Base-by-base conservation (phyloP, 306 rosid genomes). In the Vigna radiata region DNA sequence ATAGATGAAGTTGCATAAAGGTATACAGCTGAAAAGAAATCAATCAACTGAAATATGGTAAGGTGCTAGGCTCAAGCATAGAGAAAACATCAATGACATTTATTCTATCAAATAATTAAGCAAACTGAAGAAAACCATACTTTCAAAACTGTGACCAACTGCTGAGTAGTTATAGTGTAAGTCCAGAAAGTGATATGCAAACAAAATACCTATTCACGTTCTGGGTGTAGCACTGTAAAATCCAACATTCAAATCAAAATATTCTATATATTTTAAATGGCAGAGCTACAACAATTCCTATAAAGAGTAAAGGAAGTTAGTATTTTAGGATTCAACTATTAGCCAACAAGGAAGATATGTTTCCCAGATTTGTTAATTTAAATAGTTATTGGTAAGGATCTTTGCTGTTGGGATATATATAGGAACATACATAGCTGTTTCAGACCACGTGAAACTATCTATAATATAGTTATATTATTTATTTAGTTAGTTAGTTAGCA, bases 1-100 rank as follows among this genome's bases (percentile, higher is more conserved):
- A 77, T 89, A 92, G 90, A 89, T 92, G 98, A 96, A 96, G 91
- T 87, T 89, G 94, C 91, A 89, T 41, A 96, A 85, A 69, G 99
- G 99, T 80, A 96, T 83, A 88, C 99, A 96, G 88, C 99, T 96
- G 99, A 86, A 81, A 92, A 82, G 72, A 89, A 55, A 89, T 89
- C 82, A 84, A 86, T 73, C 78, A 84, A 86, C 89, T 89, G 95
- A 92, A 83, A 82, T 71, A 78, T 66, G 74, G 87, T 92, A 43
- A 90, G 95, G 70, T 14, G 74, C 55, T 46, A 59, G 50, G 77
- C 59, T 73, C 47, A 76, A 58, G 21, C 47, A 27, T 5, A 12
- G 27, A 61, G 56, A 77, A 37, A 73, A 23, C 46, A 18, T 55
- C 62, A 47, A 58, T 8, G 33, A 8, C 65, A 33, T 31, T 65